These are phyloP conservation scores for Termitomyces sp. DNA, from an alignment of 1,284 basidiomycete species.

Conservation along the genomic window DNA sequence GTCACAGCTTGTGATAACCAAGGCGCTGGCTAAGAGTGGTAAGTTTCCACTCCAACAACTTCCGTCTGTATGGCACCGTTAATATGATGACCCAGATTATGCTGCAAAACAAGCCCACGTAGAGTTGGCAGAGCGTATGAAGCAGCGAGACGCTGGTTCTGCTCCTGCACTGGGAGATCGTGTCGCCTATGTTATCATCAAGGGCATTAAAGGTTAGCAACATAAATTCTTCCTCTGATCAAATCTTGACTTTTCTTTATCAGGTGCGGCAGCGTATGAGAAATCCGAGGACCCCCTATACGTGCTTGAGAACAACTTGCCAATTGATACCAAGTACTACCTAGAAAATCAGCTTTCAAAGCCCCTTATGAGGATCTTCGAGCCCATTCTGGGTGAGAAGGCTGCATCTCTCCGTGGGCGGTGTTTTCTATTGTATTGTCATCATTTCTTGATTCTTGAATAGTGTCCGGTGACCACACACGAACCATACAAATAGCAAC, in stretches of 20 bases:
- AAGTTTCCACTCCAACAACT: constrained; percentile 19
- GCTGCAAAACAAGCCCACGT: constrained; percentile 91
- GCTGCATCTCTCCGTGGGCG: constrained; percentile 75
- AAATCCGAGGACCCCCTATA: constrained; percentile 96
- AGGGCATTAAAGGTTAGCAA: constrained; percentile 79
- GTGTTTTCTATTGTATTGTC: not conserved
- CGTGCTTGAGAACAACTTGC: constrained; percentile 93
- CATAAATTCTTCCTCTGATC: not conserved
- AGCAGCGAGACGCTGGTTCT: constrained; percentile 89
- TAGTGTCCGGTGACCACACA: constrained; percentile 92
- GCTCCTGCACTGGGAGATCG: constrained; percentile 92
- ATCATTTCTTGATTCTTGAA: constrained; percentile 6
- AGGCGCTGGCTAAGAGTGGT: constrained; percentile 87
- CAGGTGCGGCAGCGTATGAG: constrained; percentile 94
- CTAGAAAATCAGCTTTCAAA: constrained; percentile 95
- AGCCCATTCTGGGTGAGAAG: constrained; percentile 92
- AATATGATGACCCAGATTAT: constrained; percentile 54
- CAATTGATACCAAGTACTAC: constrained; percentile 95
- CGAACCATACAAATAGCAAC: constrained; percentile 91
- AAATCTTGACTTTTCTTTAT: not conserved
- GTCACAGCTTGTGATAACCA: constrained; percentile 97
- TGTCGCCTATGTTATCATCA: constrained; percentile 96
- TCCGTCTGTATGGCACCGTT: not conserved
- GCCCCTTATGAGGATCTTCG: constrained; percentile 93
- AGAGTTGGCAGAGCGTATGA: constrained; percentile 92